Percentiles rank a stretch among this genome's conserved stretches.
Conservation (phyloP, 441 rosid genomes). For the Iberis amara region DNA sequence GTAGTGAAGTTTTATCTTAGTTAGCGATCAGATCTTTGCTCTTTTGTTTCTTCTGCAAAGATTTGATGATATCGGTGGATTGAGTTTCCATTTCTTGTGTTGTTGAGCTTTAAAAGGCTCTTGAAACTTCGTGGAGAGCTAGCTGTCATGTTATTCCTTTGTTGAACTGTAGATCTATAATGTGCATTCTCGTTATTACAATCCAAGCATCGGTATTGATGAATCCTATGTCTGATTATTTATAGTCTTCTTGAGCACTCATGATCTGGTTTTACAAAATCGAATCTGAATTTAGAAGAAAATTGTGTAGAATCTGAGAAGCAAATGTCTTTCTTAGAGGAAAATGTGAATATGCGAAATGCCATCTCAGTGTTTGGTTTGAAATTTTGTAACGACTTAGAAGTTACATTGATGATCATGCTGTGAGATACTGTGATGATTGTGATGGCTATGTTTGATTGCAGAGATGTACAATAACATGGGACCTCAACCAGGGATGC, state of each 20-base stretch:
- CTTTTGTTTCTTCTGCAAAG: neutral
- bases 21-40: slow-evolving; percentile 1
- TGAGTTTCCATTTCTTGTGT: too few relatives aligned
- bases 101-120: too few relatives aligned
- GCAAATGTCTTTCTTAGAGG: too few relatives aligned
- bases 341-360: too few relatives aligned
- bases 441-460: slow-evolving; percentile 8
- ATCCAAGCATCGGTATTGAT: too few relatives aligned
- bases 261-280: neutral
- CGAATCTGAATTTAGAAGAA: neutral
- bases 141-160: neutral
- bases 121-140: neutral
- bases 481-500: slow-evolving; percentile 66
- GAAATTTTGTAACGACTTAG: too few relatives aligned
- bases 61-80: neutral
- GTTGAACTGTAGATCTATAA: slow-evolving; percentile 10
- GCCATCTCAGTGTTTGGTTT: too few relatives aligned
- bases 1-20: neutral
- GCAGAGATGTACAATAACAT: slow-evolving; percentile 72
- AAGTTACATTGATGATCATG: neutral
- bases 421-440: slow-evolving; percentile 6
- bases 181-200: slow-evolving; percentile 10
- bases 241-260: neutral
- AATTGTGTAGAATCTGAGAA: slow-evolving; percentile 2
- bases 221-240: too few relatives aligned